Evolutionary conservation across 2,329 filamentous ascomycete species (phyloP).

Genomic region (Colletotrichum tropicicola): DNA sequence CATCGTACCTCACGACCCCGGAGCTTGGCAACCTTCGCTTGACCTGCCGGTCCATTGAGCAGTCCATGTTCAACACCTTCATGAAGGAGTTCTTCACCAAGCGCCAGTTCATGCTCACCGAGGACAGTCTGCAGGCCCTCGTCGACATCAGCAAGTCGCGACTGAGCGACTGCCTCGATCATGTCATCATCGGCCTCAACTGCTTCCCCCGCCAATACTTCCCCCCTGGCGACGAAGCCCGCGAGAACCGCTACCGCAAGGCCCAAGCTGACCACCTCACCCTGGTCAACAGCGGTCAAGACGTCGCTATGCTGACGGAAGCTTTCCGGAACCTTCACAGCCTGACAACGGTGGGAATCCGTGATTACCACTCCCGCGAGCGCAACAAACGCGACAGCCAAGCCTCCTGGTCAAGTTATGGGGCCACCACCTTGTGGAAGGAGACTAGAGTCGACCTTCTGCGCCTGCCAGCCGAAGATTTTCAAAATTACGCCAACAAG

Average conservation of each 20-base stretch:
- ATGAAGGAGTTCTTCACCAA: slow-evolving; percentile 71
- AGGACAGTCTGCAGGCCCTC: slow-evolving; percentile 63
- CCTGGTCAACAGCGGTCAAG: slow-evolving; percentile 54
- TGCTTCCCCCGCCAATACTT: slow-evolving; percentile 31
- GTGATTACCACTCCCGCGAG: slow-evolving; percentile 62
- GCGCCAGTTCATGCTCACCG: slow-evolving; percentile 71
- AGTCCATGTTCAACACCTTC: slow-evolving; percentile 63
- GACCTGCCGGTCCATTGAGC: slow-evolving; percentile 64
- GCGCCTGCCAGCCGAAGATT: background rate
- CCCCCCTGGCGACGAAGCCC: slow-evolving; percentile 17
- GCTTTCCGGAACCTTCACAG: slow-evolving; percentile 64
- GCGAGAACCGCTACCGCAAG: slow-evolving; percentile 28
- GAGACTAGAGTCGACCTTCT: slow-evolving; percentile 42
- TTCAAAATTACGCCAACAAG: slow-evolving; percentile 37
- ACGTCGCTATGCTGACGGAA: slow-evolving; percentile 61
- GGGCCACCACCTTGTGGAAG: slow-evolving; percentile 47
- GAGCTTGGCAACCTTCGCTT: slow-evolving; percentile 65
- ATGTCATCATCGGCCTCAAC: slow-evolving; percentile 60
- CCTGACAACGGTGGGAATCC: slow-evolving; percentile 64
- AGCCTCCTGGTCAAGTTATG: slow-evolving; percentile 64
- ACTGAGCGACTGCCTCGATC: slow-evolving; percentile 47
- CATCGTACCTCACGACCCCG: slow-evolving; percentile 58
- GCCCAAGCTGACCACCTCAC: slow-evolving; percentile 35
- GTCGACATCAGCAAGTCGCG: slow-evolving; percentile 60
- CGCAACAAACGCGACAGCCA: slow-evolving; percentile 57